Conservation (phyloP, 176 grass and related monocot genomes). For the Leersia perrieri region DNA sequence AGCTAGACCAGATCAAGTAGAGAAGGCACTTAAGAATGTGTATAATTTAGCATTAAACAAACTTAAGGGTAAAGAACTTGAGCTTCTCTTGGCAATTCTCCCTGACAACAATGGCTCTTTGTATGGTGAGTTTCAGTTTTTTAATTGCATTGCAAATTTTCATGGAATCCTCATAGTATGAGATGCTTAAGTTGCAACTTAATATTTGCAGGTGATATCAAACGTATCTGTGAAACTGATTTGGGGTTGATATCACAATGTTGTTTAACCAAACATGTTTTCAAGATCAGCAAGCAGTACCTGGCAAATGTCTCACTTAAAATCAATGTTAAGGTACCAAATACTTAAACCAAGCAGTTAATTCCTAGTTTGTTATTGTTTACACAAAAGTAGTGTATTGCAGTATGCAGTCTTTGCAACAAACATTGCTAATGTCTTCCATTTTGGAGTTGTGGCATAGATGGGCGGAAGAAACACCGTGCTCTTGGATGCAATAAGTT, state of each 20-base stretch:
- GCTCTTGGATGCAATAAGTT: conserved; percentile 92
- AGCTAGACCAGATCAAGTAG: conserved; percentile 91
- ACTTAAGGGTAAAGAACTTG: conserved; percentile 96
- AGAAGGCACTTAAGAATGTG: conserved; percentile 86
- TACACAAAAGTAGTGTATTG: conserved; percentile 14
- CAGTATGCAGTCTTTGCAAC: background rate
- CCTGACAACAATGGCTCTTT: conserved; percentile 97
- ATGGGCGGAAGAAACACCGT: conserved; percentile 99
- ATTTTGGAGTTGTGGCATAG: conserved; percentile 43
- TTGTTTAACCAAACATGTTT: conserved; percentile 98
- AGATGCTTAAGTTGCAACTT: background rate
- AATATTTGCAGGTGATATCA: conserved; percentile 80
- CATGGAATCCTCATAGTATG: background rate
- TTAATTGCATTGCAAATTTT: background rate
- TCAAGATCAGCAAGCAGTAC: conserved; percentile 99
- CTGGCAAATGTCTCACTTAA: conserved; percentile 98
- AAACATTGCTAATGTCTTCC: background rate
- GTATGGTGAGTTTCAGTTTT: conserved; percentile 56
- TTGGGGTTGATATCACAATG: conserved; percentile 97
- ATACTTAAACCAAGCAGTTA: background rate
- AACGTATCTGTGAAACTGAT: conserved; percentile 99
- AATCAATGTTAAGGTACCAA: conserved; percentile 97
- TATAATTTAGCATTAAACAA: conserved; percentile 83
- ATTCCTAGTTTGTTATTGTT: conserved; percentile 8
- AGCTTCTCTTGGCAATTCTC: conserved; percentile 93